Evolutionary conservation across 1,284 basidiomycete genomes (phyloP), one percentile per base, ranked within the genome.

Genomic region (Apiotrichum akiyoshidainum): DNA sequence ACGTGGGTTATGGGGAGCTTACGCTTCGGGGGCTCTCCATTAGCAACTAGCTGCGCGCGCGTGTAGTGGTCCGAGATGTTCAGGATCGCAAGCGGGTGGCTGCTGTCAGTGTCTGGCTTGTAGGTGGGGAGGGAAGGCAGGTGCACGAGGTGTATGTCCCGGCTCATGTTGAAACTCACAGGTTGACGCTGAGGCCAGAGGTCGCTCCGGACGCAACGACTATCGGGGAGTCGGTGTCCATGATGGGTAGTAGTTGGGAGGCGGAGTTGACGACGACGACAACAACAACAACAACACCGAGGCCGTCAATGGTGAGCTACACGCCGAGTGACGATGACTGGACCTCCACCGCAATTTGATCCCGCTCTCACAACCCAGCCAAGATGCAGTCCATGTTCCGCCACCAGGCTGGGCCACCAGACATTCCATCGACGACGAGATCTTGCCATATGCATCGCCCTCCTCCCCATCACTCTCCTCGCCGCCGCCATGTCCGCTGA

Each of bases 31-130:
- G 14, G 33, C 17, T 37, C n/a, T 2, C 13, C 31, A 3, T 16
- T 37, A 14, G 41, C 21, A 22, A 26, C 40, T 21, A 52, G 45
- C 35, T 61, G 46, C 63, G 88, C 88, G 84, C 96, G 85, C 45
- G 90, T 96, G 66, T 90, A 83, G 79, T 98, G 94, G 70, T 99
- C 95, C 1, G 93, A 96, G 66, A 99, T 89, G 78, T 94, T 97
- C 64, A 99, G 84, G 72, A 99, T 92, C 11, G 96, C 92, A 17
- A 98, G 83, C 33, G 95, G 95, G 78, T 99, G 95, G 55, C 92
- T 95, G 71, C 8, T 35, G 59, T 64, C 21, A 61, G 52, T 34
- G 16, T 31, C n/a, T 31, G 26, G 3, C 26, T 31, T 7, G 26
- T 31, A n/a, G 26, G 3, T 31, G 34, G 19, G 2, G 8, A 44